Conservation (phyloP, 352 stramenopile genomes). For the Phytopythium vexans region DNA sequence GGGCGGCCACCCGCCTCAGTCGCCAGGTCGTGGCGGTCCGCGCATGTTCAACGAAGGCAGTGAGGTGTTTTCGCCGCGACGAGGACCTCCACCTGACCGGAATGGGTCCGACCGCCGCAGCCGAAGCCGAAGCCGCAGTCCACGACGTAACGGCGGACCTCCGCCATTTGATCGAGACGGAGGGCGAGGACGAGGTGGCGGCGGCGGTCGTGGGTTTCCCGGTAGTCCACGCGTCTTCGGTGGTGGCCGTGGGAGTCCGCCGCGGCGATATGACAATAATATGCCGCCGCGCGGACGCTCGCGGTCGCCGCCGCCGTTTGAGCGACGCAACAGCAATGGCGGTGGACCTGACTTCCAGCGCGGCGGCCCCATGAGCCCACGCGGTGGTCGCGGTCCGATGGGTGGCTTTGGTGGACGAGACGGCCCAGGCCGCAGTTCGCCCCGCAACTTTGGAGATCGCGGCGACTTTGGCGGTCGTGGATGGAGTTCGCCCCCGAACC, state of each 20-base stretch:
- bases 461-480: constrained; percentile 8
- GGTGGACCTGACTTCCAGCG: too few relatives aligned
- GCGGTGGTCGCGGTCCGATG: background rate
- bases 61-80: constrained; percentile 21
- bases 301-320: constrained; percentile 6
- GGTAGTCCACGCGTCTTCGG: constrained; percentile 1
- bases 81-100: constrained; percentile 10
- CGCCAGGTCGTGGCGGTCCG: too few relatives aligned
- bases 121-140: constrained; percentile 37
- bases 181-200: too few relatives aligned
- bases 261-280: background rate
- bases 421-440: constrained; percentile 10
- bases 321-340: too few relatives aligned
- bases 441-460: constrained; percentile 6
- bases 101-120: constrained; percentile 10
- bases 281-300: background rate
- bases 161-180: constrained; percentile 1
- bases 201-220: too few relatives aligned
- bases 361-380: constrained; percentile 1
- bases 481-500: background rate
- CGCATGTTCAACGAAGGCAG: constrained; percentile 28
- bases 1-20: constrained; percentile 2
- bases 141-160: constrained; percentile 20
- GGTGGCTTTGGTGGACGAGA: constrained; percentile 1
- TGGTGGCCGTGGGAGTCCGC: background rate